Conservation (phyloP, 2,329 filamentous ascomycete species). For the Zymoseptoria brevis region DNA sequence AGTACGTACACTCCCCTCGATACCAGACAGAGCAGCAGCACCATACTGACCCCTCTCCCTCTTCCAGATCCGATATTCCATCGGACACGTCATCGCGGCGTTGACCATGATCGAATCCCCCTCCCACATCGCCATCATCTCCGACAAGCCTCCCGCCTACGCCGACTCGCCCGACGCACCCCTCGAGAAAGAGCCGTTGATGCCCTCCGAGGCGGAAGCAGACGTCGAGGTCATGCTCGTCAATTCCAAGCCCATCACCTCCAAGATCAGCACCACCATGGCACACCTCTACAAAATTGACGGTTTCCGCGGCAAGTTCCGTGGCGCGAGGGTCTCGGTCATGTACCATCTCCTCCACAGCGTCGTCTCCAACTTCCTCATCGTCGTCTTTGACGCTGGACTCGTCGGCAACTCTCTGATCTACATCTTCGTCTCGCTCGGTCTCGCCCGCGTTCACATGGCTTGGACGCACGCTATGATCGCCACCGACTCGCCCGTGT, state of each 20-base stretch:
- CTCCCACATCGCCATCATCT: constrained; percentile 42
- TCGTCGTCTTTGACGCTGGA: constrained; percentile 36
- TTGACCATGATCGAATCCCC: constrained; percentile 58
- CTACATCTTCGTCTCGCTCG: constrained; percentile 51
- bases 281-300: constrained; percentile 36
- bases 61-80: constrained; percentile 44
- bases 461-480: constrained; percentile 85
- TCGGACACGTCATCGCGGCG: constrained; percentile 52
- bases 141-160: constrained; percentile 37
- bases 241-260: constrained; percentile 52
- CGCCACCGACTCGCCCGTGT: constrained; percentile 53
- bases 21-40: too few species aligned
- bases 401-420: constrained; percentile 41
- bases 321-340: constrained; percentile 29
- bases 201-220: constrained; percentile 29
- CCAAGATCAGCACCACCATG: constrained; percentile 50
- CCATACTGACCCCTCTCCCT: constrained; percentile 2
- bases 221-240: constrained; percentile 39
- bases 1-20: constrained; percentile 32
- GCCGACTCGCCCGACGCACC: constrained; percentile 43
- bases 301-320: constrained; percentile 30
- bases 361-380: constrained; percentile 21
- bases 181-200: constrained; percentile 32
- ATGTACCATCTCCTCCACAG: constrained; percentile 28
- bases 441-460: constrained; percentile 61